These are phyloP conservation scores for Kickxella alabastrina DNA, from an alignment of 192 early-diverging fungal genomes.

Conservation along the genomic window DNA sequence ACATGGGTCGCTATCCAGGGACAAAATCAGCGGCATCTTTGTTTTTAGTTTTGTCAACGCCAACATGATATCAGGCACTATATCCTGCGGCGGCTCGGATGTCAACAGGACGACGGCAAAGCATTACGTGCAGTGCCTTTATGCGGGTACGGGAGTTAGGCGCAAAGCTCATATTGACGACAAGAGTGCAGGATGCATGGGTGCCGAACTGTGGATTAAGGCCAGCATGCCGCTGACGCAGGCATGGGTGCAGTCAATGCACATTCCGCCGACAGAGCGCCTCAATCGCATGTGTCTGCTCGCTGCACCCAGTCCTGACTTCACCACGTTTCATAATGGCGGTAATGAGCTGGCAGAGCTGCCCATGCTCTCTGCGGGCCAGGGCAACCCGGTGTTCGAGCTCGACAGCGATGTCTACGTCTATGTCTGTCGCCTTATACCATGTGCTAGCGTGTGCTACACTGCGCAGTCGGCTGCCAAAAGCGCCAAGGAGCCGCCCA, in stretches of 20 bases:
- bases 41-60: conserved; percentile 17
- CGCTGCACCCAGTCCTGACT: conserved; percentile 34
- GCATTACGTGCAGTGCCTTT: conserved; percentile 33
- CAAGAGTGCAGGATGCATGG: conserved; percentile 8
- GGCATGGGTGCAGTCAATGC: conserved; percentile 45
- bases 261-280: conserved; percentile 30
- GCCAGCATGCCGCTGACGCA: conserved; percentile 36
- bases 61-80: conserved; percentile 12
- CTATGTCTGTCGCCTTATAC: conserved; percentile 42
- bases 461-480: conserved; percentile 4
- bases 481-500: conserved; percentile 23
- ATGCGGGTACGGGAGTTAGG: conserved; percentile 32
- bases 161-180: conserved; percentile 8
- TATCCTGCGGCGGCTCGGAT: conserved; percentile 7
- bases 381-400: conserved; percentile 24
- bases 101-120: conserved; percentile 9
- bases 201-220: conserved; percentile 48
- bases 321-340: conserved; percentile 7
- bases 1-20: conserved; percentile 13
- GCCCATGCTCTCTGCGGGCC: conserved; percentile 17
- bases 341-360: conserved; percentile 10
- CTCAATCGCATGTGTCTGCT: conserved; percentile 42
- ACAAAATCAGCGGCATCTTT: conserved; percentile 41
- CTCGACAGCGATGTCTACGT: conserved; percentile 52
- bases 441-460: conserved; percentile 29